Base-by-base conservation (phyloP, 352 stramenopile genomes). In the Phytophthora sojae region DNA sequence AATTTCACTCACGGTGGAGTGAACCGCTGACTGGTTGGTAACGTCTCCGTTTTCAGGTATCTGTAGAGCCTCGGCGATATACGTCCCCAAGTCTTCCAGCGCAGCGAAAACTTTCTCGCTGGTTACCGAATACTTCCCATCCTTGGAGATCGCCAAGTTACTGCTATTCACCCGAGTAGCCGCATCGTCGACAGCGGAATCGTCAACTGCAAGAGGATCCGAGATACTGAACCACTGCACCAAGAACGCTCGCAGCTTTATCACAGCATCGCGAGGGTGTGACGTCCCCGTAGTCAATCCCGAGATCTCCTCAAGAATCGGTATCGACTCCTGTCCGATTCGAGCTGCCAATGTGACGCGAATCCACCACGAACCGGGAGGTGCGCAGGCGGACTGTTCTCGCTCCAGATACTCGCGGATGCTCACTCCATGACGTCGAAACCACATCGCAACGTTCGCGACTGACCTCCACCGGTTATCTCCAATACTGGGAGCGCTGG, bases 301-400 rank as follows among this genome's bases (percentile, higher is more conserved):
- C 15, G 67, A 75, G 44, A 73, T 76, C 1, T 66, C 47, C n/a
- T 65, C 56, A 23, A 73, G 25, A 45, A 71, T 44, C 25, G 67
- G 56, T 1, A 60, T 54, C 9, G 32, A 56, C 61, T 75, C 67
- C 25, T 69, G 71, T 6, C 60, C 54, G 11, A 79, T 69, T 52
- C 67, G 56, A 35, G 67, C 72, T 25, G 49, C 63, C 15, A 79
- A 1, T 19, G 66, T 49, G 21, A 76, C 25, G 17, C 57, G 61
- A 37, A 73, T 61, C 71, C 71, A 79, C 71, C 68, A 76, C 47
- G 58, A 61, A 53, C 56, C 12, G 5, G 57, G 25, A 19, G 72
- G 72, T 17, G 62, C 61, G n/a, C 32, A 69, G 49, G 37, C 26
- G 23, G 57, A 17, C 21, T 67, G 53, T 25, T 65, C n/a, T 15